Percentiles rank a stretch among this genome's conserved stretches.
phyloP scores from a whole-genome alignment of 768 basidiomycete species.

The Suillus subluteus region DNA sequence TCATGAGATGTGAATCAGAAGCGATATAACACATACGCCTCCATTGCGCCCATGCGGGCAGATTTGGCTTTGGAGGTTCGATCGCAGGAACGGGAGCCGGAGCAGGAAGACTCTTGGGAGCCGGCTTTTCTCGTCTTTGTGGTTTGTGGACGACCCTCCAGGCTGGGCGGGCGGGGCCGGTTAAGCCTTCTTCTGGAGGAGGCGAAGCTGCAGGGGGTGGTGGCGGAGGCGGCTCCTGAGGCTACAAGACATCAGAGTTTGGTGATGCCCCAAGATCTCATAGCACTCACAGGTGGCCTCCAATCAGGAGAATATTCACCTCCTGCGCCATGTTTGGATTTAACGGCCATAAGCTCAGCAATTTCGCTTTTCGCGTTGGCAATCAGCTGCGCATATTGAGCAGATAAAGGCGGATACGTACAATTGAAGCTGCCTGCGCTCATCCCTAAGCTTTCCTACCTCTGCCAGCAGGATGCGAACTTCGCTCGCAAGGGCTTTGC shows the following conservation, averaged over 20 bases:
- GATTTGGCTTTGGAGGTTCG: conserved; percentile 50
- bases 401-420: conserved; percentile 28
- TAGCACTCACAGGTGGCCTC: conserved; percentile 56
- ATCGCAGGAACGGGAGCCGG: conserved; percentile 40
- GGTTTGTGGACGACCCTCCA: conserved; percentile 78
- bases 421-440: conserved; percentile 60
- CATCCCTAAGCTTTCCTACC: conserved; percentile 63
- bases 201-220: conserved; percentile 45
- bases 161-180: conserved; percentile 60
- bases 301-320: conserved; percentile 81
- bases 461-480: conserved; percentile 65
- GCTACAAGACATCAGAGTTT: conserved; percentile 20
- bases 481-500: conserved; percentile 62
- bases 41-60: conserved; percentile 88
- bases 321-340: conserved; percentile 80
- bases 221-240: conserved; percentile 41
- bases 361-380: conserved; percentile 61
- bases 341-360: conserved; percentile 80
- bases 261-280: background rate
- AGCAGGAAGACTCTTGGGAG: conserved; percentile 47
- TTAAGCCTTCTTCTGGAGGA: conserved; percentile 50
- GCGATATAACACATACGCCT: conserved; percentile 55
- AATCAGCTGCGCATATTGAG: background rate
- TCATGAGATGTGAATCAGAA: conserved; percentile 6
- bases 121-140: conserved; percentile 50